These are phyloP conservation scores for Phaeosphaeria sp. DNA, from an alignment of 2,329 filamentous ascomycete species.

Conservation along the genomic window DNA sequence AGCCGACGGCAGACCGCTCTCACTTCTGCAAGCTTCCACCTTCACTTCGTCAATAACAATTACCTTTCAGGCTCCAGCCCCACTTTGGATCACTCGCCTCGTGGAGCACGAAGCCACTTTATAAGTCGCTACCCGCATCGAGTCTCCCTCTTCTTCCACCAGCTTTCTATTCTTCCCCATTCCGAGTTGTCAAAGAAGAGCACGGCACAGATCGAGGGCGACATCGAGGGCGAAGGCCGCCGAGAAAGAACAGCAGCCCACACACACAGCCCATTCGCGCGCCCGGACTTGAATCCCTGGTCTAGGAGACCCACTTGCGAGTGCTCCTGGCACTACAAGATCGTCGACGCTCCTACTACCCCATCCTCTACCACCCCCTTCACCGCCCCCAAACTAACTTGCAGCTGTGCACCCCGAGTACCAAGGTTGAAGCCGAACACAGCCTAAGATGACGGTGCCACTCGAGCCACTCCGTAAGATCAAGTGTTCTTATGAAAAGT, in stretches of 20 bases:
- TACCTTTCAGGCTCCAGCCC: not conserved
- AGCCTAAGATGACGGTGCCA: constrained; percentile 30
- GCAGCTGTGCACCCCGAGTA: not conserved
- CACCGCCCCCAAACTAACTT: not conserved
- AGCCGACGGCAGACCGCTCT: not conserved
- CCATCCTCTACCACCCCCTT: too few relatives aligned
- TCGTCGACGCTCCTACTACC: not conserved
- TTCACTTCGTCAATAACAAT: not conserved
- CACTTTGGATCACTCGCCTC: not conserved
- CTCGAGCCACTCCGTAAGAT: constrained; percentile 30
- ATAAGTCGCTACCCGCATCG: not conserved
- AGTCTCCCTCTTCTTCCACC: not conserved
- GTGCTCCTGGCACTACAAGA: not conserved
- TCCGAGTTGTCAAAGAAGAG: too few relatives aligned
- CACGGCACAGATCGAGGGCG: too few relatives aligned
- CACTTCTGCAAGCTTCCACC: not conserved
- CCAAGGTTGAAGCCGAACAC: not conserved
- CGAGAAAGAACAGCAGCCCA: not conserved
- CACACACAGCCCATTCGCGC: not conserved
- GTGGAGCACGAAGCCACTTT: not conserved
- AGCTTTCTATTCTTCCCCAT: not conserved
- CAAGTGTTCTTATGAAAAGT: constrained; percentile 56
- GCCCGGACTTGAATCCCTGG: not conserved
- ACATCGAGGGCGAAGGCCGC: too few relatives aligned
- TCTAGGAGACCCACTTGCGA: not conserved